Evolutionary conservation across 495 filamentous ascomycete species (phyloP).

Genomic region (Xylaria acuta): DNA sequence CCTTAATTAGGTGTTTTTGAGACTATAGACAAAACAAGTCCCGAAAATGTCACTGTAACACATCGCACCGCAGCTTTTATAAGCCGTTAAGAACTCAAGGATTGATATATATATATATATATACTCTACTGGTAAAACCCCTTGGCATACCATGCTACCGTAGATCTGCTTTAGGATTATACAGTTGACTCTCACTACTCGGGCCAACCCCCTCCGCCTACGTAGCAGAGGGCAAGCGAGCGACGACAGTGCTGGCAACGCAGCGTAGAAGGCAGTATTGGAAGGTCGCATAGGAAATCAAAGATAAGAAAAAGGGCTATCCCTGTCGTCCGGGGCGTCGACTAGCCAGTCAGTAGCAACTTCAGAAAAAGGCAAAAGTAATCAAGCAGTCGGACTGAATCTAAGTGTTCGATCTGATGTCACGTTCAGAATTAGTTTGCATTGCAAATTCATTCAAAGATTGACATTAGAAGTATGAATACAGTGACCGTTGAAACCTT

Average conservation of each 20-base stretch:
- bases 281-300: background rate
- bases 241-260: background rate
- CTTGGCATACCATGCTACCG: background rate
- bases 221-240: background rate
- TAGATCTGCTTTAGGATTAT: background rate
- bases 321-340: background rate
- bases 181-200: background rate
- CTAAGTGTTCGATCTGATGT: background rate
- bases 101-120: background rate
- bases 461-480: background rate
- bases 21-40: background rate
- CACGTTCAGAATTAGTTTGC: background rate
- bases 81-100: background rate
- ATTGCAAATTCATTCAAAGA: background rate
- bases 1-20: background rate
- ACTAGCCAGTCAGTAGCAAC: background rate
- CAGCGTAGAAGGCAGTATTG: background rate
- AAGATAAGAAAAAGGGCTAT: background rate
- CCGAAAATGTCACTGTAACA: background rate
- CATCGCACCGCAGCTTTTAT: background rate
- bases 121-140: background rate
- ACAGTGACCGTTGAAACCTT: background rate
- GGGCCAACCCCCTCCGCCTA: background rate
- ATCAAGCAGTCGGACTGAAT: background rate
- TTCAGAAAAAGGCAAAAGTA: background rate